Base-by-base conservation (phyloP, 2,329 filamentous ascomycete species). In the Neofusicoccum umdonicola region DNA sequence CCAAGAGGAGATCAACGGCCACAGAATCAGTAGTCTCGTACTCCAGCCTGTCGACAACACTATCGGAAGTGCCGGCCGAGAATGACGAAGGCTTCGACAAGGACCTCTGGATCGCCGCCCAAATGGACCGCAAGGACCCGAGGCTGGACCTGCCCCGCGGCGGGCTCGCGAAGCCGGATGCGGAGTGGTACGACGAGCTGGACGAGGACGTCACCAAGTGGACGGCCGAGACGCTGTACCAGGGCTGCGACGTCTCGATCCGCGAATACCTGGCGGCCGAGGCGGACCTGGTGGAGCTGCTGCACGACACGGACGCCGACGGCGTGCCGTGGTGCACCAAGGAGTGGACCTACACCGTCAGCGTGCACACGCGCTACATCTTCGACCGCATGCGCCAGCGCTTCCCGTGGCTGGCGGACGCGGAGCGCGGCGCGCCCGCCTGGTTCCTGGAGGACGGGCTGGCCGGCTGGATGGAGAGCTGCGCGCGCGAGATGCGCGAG, bases 241-340 rank as follows among this genome's bases (percentile, higher is more conserved):
- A 19, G 31, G 56, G 56, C 17, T 45, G 47, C 27, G 56, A 60
- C 56, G 42, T 60, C n/a, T 45, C 56, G 41, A 60, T 60, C 42
- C 56, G 56, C 27, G 56, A 60, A 11, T 60, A 60, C 42, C 27
- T 60, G 56, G 39, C 27, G 42, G 56, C 56, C 56, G 56, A 60
- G 27, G 56, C 56, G 31, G 56, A 60, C 27, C 42, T 60, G 27
- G 56, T 60, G n/a, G 56, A 47, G 56, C 15, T 60, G 41, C 56
- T 60, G 56, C 56, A 60, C 41, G 56, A 60, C 56, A 35, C 39
- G 15, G 56, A 60, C 41, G 27, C 11, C 5, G 42, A 60, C 56
- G 56, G 56, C 42, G n/a, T 60, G n/a, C 42, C 42, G n/a, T 60
- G 56, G 56, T 60, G 56, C 56, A 37, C 41, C 41, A 60, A 60